Evolutionary conservation across 2,329 filamentous ascomycete genomes (phyloP), one percentile per base, ranked within the genome.

Genomic region (Scedosporium minutisporum): DNA sequence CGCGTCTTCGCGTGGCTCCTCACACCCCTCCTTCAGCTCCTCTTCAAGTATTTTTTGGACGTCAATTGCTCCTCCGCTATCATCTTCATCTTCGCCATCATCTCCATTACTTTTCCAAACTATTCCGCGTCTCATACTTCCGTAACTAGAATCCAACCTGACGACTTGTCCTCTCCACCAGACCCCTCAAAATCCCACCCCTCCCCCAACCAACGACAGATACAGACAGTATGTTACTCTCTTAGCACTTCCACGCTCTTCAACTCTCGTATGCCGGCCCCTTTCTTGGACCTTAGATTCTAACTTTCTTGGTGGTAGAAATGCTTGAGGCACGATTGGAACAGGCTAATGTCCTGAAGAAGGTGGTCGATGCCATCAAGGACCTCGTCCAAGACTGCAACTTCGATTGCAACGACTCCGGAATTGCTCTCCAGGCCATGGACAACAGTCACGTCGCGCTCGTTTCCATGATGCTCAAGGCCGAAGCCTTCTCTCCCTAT

Each of bases 361-460:
- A 95, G 89, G 91, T 97, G 66, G 93, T 99, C 72, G 96, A 99
- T 75, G 91, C 96, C 70, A 97, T 99, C 87, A 97, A 97, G 80
- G 95, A 99, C 72, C 87, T 99, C 60, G 95, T 99, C 62, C 95
- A 97, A 78, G 95, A 99, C 80, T 99, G 95, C 87, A 99, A 99
- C 81, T 99, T 99, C 80, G 95, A 99, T 84, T 99, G 96, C 89
- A 99, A 97, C 89, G 96, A 99, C 83, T 93, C 91, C 62, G 95
- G 95, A 66, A 95, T 99, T 72, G 93, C 93, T 60, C 90, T 99
- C 63, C 95, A 99, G 79, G 95, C 95, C 72, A 99, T 99, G 96
- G 95, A 99, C 83, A 99, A 97, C 86, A 97, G 93, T 60, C 95
- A 99, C 79, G 95, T 99, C 71, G 95, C 95, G 66, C 90, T 99